Conservation (phyloP, 106 monocot species). For the Allium sativum region DNA sequence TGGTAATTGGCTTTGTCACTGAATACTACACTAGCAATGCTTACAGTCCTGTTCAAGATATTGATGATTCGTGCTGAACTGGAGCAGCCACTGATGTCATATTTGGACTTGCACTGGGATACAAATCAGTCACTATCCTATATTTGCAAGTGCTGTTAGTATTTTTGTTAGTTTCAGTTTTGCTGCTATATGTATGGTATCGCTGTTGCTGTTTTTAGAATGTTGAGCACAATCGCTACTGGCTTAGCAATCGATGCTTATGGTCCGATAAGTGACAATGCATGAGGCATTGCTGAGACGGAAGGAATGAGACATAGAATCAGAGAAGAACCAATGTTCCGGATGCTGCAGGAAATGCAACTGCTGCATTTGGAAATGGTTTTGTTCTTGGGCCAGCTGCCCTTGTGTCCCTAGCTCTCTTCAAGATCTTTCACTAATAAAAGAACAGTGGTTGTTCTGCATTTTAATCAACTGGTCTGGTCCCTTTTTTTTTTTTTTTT, state of each 20-base stretch:
- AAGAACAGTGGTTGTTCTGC: too few relatives aligned
- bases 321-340: conserved; percentile 63
- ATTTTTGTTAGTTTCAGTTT: conserved; percentile 37
- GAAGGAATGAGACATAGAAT: conserved; percentile 58
- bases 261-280: conserved; percentile 59
- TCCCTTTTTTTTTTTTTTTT: too few relatives aligned
- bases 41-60: conserved; percentile 53
- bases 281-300: conserved; percentile 81
- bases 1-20: conserved; percentile 36
- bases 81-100: conserved; percentile 55
- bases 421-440: too few relatives aligned
- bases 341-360: conserved; percentile 65
- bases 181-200: conserved; percentile 42
- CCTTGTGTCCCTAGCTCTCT: too few relatives aligned
- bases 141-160: conserved; percentile 42
- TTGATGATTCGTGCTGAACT: conserved; percentile 49
- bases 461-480: too few relatives aligned
- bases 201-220: conserved; percentile 43
- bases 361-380: conserved; percentile 64
- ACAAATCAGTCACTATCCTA: conserved; percentile 49
- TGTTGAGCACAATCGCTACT: conserved; percentile 45
- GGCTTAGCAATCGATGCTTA: conserved; percentile 43
- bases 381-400: too few relatives aligned
- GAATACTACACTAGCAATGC: conserved; percentile 49
- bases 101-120: conserved; percentile 53